Percentiles rank a stretch among this genome's conserved stretches.
phyloP scores from a whole-genome alignment of 2,329 filamentous ascomycete species.

The Scedosporium boydii region DNA sequence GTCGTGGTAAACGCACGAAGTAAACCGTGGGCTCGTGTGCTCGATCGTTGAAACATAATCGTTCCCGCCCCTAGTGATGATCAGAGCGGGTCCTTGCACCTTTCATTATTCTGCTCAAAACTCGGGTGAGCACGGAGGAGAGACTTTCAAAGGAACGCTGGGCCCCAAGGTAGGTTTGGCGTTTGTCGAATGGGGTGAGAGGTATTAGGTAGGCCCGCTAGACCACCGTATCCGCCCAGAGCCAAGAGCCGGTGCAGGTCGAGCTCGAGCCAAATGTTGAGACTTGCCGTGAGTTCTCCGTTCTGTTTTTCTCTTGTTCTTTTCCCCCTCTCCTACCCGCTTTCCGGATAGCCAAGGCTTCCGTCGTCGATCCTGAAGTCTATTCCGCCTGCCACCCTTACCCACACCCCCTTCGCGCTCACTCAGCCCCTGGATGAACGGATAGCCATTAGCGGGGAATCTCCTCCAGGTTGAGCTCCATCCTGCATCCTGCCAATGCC shows the following conservation, averaged over 20 bases:
- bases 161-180: not conserved
- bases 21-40: not conserved
- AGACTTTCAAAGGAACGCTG: not conserved
- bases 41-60: not conserved
- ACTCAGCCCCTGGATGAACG: not conserved
- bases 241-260: not conserved
- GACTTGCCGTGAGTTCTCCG: not conserved
- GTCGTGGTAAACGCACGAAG: not conserved
- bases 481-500: too few relatives aligned
- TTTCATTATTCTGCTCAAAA: not conserved
- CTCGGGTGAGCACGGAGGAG: not conserved
- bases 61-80: not conserved
- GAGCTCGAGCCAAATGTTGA: not conserved
- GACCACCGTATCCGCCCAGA: not conserved
- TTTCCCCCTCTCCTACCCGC: too few relatives aligned
- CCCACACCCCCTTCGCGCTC: not conserved
- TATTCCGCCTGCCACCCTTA: not conserved
- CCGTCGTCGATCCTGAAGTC: not conserved
- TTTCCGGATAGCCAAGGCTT: not conserved
- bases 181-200: not conserved
- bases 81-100: not conserved
- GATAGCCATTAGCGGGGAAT: too few relatives aligned
- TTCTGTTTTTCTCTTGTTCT: not conserved
- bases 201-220: not conserved
- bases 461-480: too few relatives aligned